Conservation (phyloP, 768 basidiomycete genomes). For the Roridomyces roridus region DNA sequence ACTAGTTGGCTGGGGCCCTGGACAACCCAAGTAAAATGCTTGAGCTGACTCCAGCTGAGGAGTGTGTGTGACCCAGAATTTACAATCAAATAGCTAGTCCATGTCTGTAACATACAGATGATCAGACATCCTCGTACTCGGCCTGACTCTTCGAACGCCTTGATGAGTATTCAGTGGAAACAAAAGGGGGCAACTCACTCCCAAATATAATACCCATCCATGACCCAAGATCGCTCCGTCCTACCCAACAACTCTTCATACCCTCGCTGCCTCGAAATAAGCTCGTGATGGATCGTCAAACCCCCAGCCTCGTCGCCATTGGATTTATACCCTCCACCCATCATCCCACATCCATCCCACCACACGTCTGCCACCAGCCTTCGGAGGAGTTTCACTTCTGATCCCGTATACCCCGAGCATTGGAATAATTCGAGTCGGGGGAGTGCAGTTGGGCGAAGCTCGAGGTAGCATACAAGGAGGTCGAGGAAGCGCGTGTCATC, state of each 20-base stretch:
- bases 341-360: slow-evolving; percentile 8
- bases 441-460: neutral
- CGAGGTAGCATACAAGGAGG: slow-evolving; percentile 10
- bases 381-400: slow-evolving; percentile 15
- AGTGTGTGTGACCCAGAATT: too few relatives aligned
- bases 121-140: too few relatives aligned
- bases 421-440: neutral
- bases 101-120: too few relatives aligned
- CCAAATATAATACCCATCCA: too few relatives aligned
- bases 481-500: slow-evolving; percentile 16
- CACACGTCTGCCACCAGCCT: slow-evolving; percentile 1
- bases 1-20: too few relatives aligned
- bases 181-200: too few relatives aligned
- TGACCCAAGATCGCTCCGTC: too few relatives aligned
- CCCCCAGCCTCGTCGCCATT: slow-evolving; percentile 14
- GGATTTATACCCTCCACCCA: neutral
- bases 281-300: slow-evolving; percentile 11
- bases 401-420: neutral
- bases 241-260: slow-evolving; percentile 13
- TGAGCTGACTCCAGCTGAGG: too few relatives aligned
- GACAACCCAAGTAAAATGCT: too few relatives aligned
- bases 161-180: too few relatives aligned
- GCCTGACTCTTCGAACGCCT: too few relatives aligned
- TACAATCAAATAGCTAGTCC: too few relatives aligned
- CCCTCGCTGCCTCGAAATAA: neutral